Percentiles rank a stretch among this genome's conserved stretches.
These are phyloP conservation scores for Populus tomentosa DNA, from an alignment of 441 rosid species.

Conservation along the genomic window DNA sequence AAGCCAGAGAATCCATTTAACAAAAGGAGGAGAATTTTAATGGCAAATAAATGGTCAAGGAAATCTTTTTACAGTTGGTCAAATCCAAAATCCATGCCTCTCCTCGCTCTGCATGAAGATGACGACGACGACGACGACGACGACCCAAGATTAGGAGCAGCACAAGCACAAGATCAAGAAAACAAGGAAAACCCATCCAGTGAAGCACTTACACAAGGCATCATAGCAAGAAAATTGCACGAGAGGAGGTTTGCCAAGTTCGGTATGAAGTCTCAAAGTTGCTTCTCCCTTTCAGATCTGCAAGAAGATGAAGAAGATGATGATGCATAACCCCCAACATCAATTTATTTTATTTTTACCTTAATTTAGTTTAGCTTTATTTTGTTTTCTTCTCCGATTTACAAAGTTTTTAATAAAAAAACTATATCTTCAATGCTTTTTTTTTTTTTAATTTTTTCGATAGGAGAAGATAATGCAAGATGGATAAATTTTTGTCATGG, in stretches of 20 bases:
- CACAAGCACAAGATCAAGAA: not conserved
- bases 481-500: not conserved
- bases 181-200: not conserved
- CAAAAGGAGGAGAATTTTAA: conserved; percentile 15
- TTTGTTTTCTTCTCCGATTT: not conserved
- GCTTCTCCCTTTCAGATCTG: conserved; percentile 20
- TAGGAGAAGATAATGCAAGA: not conserved
- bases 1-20: conserved; percentile 72
- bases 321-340: not conserved
- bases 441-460: not conserved
- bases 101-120: conserved; percentile 12
- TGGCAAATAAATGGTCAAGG: conserved; percentile 18
- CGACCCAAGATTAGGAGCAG: not conserved
- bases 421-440: not conserved
- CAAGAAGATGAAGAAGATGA: conserved; percentile 15
- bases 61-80: conserved; percentile 18
- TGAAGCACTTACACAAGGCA: not conserved
- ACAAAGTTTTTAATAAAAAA: not conserved
- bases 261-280: conserved; percentile 15
- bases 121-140: not conserved
- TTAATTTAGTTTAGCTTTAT: not conserved
- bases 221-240: not conserved
- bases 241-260: not conserved
- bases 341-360: not conserved
- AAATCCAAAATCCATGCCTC: conserved; percentile 26